Conservation (phyloP, 2,329 filamentous ascomycete genomes). For the Sporothrix pseudoabietina region DNA sequence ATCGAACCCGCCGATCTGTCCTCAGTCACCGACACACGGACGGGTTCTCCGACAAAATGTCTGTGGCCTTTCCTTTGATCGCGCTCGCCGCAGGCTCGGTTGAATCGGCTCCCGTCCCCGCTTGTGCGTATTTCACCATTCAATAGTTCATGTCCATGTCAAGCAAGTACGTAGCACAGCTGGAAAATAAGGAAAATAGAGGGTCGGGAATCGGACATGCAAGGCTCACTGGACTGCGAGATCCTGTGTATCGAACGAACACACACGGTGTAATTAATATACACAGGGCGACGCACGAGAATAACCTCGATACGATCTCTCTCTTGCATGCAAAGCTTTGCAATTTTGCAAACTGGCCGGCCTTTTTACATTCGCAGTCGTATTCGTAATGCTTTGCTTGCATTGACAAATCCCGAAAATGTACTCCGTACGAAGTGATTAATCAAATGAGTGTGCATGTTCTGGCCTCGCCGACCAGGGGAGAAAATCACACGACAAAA, state of each 20-base stretch:
- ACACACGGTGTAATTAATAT: neutral
- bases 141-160: slow-evolving; percentile 9
- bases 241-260: neutral
- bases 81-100: slow-evolving; percentile 5
- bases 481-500: neutral
- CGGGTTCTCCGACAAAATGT: slow-evolving; percentile 5
- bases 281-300: no score
- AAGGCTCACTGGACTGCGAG: no score
- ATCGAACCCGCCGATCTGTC: neutral
- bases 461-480: neutral
- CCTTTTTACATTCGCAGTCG: neutral
- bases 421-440: neutral
- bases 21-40: slow-evolving; percentile 13
- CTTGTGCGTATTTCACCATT: neutral
- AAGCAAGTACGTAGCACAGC: neutral
- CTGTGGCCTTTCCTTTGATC: neutral
- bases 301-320: neutral
- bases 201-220: neutral
- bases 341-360: neutral
- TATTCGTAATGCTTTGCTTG: neutral
- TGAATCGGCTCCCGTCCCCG: slow-evolving; percentile 8
- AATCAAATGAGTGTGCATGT: neutral
- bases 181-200: neutral
- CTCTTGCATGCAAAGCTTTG: neutral
- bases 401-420: neutral